Base-by-base conservation (phyloP, 2,329 filamentous ascomycete genomes). In the Fusarium sp. region DNA sequence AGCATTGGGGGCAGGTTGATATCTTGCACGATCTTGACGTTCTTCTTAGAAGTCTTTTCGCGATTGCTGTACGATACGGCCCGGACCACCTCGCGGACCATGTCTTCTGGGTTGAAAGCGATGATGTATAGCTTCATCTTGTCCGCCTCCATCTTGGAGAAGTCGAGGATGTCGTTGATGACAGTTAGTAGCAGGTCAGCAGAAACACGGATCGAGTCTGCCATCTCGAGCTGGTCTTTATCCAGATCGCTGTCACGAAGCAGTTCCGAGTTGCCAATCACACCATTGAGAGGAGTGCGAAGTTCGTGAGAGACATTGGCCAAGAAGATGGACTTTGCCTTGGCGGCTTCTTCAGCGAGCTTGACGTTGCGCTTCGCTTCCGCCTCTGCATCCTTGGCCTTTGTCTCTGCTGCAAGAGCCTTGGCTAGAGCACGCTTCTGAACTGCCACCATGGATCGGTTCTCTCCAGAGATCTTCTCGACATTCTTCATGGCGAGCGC, bases 91-190 rank as follows among this genome's bases (percentile, higher is more conserved):
- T 92, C 91, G 5, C 89, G 87, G 41, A 93, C 87, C 88, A 92
- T 91, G 79, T 92, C 90, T 75, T 90, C 88, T 0, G 91, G 90
- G 74, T 91, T 92, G 82, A 92, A 92, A 9, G 90, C 90, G 64
- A 91, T 92, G 68, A 92, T 88, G 80, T 94, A 94, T 2, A 95
- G 89, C 80, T 97, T 95, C 85, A 97, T 92, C 81, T 95, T 93
- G 76, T 95, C 94, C 4, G 93, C 94, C 81, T 97, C 95, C 85
- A 97, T 95, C 82, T 97, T 97, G 31, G 95, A 98, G 81, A 98
- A 97, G 83, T 98, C 96, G 6, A 98, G 87, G 63, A 98, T 98
- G 80, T 98, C 96, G 80, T 98, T 98, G 84, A 98, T 98, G 57
- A 98, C 94, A 0, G 95, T 97, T 29, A 98, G 86, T 16, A 98